Base-by-base conservation (phyloP, 805 yeast species). In the Cyberlindnera mycetangii region DNA sequence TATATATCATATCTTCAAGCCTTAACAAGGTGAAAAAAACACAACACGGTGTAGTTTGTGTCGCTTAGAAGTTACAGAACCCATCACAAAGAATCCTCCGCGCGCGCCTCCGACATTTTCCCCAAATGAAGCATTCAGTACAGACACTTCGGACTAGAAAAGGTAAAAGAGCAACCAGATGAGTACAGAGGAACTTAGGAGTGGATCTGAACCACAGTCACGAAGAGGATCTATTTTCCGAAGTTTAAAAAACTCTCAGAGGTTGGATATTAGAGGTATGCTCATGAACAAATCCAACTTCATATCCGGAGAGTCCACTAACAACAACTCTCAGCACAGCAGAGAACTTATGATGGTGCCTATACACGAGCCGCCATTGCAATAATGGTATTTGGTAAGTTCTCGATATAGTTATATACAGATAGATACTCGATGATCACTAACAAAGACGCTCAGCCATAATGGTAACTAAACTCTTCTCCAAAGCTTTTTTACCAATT, bases 321-420 rank as follows among this genome's bases (percentile, higher is more conserved):
- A 25, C 24, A 20, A 25, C 28, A n/a, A n/a, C 11, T 15, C 31
- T 31, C 39, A 41, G 49, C 49, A 24, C 49, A 45, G 17, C 93
- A 86, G 62, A 64, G 95, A 45, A 86, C 95, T 0, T 86, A 85
- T 56, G 93, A 86, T 58, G 95, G 95, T 0, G 90, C 95, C 1
- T 86, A 87, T 57, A 70, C 83, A 20, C 64, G 95, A 41, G 78
- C 90, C 0, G 84, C 90, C 17, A 65, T 87, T 24, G 83, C 86
- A 17, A 74, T 82, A 42, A 62, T 87, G 22, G 75, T 89, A 10
- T 82, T 87, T 55, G 47, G 50, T 48, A 37, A 33, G 50, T 37
- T 5, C 14, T 25, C n/a, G n/a, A n/a, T n/a, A n/a, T 18, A 8
- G 7, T 14, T 7, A 5, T 10, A 6, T 19, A 5, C 37, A 9